A percentile compares a stretch with the other conserved stretches of the same genome.
phyloP scores from a whole-genome alignment of 371 early-diverging fungal genomes.

The Haplosporangium sp. region DNA sequence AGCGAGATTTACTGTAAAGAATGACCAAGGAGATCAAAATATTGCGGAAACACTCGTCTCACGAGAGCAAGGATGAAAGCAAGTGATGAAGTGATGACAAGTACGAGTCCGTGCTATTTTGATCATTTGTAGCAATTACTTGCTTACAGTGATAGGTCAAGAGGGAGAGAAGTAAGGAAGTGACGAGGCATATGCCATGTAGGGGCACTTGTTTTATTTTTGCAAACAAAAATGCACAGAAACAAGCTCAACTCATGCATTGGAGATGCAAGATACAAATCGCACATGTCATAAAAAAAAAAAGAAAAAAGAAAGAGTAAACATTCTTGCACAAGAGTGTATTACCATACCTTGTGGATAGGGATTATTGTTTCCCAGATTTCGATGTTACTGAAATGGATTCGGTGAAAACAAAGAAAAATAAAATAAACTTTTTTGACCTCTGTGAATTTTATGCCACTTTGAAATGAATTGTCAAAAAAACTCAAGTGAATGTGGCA shows the following conservation, averaged over 20 bases:
- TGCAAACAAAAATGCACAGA: no score
- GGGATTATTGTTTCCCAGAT: no score
- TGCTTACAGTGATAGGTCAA: background rate
- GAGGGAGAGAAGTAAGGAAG: background rate
- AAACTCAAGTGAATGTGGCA: no score
- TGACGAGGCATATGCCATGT: background rate
- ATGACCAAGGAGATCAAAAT: background rate
- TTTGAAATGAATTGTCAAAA: no score
- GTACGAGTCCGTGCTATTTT: background rate
- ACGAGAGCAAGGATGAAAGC: constrained; percentile 7
- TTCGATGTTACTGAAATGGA: no score
- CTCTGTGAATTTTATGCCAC: no score
- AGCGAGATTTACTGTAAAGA: background rate
- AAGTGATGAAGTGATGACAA: background rate
- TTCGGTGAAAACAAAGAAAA: no score
- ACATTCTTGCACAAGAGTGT: background rate
- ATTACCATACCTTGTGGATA: no score
- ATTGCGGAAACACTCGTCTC: background rate
- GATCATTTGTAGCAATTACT: constrained; percentile 3
- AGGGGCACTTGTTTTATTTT: background rate
- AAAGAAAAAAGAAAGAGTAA: no score
- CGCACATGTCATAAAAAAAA: no score
- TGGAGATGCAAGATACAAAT: no score
- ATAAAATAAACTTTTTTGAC: no score
- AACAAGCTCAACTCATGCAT: background rate